These are phyloP conservation scores for Pleurotus giganteus DNA, from an alignment of 768 basidiomycete genomes.

Conservation along the genomic window DNA sequence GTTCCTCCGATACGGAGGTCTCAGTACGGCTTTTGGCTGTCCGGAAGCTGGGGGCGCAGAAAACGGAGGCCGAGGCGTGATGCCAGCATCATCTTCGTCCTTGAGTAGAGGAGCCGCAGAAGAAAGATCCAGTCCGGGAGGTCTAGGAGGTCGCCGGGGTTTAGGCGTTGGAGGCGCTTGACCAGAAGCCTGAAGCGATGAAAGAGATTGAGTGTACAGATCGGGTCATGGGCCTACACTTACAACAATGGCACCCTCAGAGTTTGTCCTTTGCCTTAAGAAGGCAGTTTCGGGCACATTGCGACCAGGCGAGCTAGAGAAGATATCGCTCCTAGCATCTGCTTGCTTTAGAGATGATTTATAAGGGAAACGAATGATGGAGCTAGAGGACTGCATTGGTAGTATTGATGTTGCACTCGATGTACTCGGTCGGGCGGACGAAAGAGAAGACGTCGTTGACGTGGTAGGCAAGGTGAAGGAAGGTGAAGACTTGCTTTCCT, in stretches of 20 bases:
- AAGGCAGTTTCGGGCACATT: neutral
- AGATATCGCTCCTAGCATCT: neutral
- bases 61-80: slow-evolving; percentile 4
- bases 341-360: neutral
- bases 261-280: neutral
- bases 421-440: neutral
- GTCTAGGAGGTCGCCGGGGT: slow-evolving; percentile 1
- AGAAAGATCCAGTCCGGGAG: neutral
- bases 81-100: slow-evolving; percentile 1
- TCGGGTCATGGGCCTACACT: neutral
- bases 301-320: neutral
- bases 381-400: neutral
- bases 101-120: neutral
- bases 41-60: neutral
- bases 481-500: slow-evolving; percentile 1
- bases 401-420: slow-evolving; percentile 1
- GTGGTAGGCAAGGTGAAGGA: neutral
- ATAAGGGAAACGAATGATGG: neutral
- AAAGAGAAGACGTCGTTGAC: neutral
- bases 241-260: neutral
- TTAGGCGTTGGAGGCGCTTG: neutral
- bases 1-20: neutral
- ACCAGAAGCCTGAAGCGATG: neutral
- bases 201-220: neutral
- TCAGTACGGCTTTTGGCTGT: neutral